Evolutionary conservation across 1,284 basidiomycete genomes (phyloP).

Genomic region (Earliella scabrosa): DNA sequence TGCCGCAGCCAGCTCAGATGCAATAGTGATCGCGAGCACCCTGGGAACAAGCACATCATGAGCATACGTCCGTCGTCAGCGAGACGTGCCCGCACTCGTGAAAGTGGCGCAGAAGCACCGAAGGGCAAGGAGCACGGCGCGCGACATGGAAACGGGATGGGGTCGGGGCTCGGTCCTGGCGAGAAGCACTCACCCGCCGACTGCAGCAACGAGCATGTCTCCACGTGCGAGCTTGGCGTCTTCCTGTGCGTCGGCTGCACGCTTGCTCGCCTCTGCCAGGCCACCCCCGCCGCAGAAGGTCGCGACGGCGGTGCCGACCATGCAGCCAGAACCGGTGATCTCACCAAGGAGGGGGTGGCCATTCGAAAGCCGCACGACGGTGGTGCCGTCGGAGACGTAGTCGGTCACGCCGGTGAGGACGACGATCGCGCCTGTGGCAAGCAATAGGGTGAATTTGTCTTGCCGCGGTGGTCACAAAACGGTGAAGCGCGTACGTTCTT

Average conservation of each 20-base stretch:
- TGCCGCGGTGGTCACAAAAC: not conserved
- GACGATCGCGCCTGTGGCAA: conserved; percentile 72
- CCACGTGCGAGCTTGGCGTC: conserved; percentile 61
- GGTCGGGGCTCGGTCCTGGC: too few species aligned
- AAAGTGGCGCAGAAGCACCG: too few species aligned
- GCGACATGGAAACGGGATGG: too few species aligned
- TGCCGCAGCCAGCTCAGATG: conserved; percentile 80
- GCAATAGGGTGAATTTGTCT: conserved; percentile 1
- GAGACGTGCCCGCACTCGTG: too few species aligned
- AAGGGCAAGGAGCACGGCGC: too few species aligned
- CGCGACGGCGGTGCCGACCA: conserved; percentile 80
- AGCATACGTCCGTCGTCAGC: not conserved
- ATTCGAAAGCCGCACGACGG: conserved; percentile 73
- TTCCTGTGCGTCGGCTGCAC: conserved; percentile 27
- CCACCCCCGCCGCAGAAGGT: conserved; percentile 79
- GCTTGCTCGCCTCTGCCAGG: conserved; percentile 33
- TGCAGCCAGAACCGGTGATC: conserved; percentile 92
- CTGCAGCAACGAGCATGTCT: conserved; percentile 75
- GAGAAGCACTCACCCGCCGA: conserved; percentile 70
- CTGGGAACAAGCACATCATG: conserved; percentile 42
- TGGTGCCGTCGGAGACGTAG: conserved; percentile 85
- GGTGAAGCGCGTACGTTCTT: conserved; percentile 63
- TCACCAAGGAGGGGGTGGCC: conserved; percentile 77
- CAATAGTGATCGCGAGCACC: conserved; percentile 82
- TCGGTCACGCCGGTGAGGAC: conserved; percentile 85